Conservation (phyloP, 1,139 yeast species). For the Candida smagusa region DNA sequence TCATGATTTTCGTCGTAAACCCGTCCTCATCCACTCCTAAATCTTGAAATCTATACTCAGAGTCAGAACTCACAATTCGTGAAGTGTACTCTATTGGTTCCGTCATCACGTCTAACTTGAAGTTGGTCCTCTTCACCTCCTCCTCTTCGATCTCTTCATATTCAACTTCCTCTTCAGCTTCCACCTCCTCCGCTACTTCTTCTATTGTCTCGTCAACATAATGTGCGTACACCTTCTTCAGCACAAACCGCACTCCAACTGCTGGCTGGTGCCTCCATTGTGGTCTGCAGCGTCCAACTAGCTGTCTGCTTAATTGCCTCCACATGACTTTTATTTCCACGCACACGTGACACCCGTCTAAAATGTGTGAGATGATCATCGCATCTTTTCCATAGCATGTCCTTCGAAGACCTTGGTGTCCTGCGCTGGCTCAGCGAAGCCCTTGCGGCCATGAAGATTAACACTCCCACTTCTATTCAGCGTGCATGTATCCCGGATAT, state of each 20-base stretch:
- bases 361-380: constrained; percentile 3
- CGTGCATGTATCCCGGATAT: constrained; percentile 85
- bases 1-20: constrained; percentile 20
- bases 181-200: neutral
- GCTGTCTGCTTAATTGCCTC: too few relatives aligned
- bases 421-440: constrained; percentile 87
- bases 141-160: neutral
- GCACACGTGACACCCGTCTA: too few relatives aligned
- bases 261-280: neutral
- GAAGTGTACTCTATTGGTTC: constrained; percentile 1
- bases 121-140: constrained; percentile 2
- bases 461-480: constrained; percentile 84
- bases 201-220: constrained; percentile 4
- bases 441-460: constrained; percentile 74
- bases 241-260: neutral
- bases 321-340: too few relatives aligned
- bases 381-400: constrained; percentile 17
- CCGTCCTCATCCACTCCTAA: constrained; percentile 22
- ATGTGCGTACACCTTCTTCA: constrained; percentile 8
- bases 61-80: constrained; percentile 1
- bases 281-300: too few relatives aligned
- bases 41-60: constrained; percentile 15
- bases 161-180: neutral
- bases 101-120: neutral
- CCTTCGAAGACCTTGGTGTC: constrained; percentile 68